Base-by-base conservation (phyloP, 2,329 filamentous ascomycete genomes). In the Stagonosporopsis chrysanthemi region DNA sequence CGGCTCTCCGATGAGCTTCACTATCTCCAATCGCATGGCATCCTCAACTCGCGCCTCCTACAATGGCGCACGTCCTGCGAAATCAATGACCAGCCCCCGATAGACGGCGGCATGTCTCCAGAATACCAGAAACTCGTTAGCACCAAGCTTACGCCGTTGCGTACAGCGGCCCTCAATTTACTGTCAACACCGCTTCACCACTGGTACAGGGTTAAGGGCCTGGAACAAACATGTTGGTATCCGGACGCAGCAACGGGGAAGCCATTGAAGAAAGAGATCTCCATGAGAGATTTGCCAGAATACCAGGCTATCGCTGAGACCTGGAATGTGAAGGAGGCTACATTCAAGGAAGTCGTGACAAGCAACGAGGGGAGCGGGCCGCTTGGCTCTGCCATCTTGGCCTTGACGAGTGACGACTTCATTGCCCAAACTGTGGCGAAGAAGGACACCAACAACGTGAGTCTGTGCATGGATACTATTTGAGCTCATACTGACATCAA, bases 1-100 rank as follows among this genome's bases (percentile, higher is more conserved):
- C 90, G 93, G 58, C 82, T 99, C 5, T 92, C 95, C 0, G 88
- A 92, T 38, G 95, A 99, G 77, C 82, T 98, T 17, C 93, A 94
- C 74, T 90, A 92, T 75, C 98, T 98, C 75, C 83, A 97, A 46
- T 92, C 92, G 56, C 88, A 86, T 48, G 95, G 92, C 31, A 80
- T 97, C 40, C 86, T 98, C 63, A 87, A 91, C 26, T 83, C 92
- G 23, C 87, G 91, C 44, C 82, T 97, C 35, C 84, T 96, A 12
- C 91, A 90, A 73, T 94, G 88, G 84, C 86, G 97, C 66, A 90
- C 91, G 4, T 89, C 91, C 51, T 87, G 89, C 62, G 88, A 94
- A 73, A 85, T 96, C 55, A 79, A 90, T 28, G 84, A 97, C 48
- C 84, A 87, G 48, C 89, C 94, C n/a, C 95, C 94, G 4, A 81